Evolutionary conservation across 2,329 filamentous ascomycete genomes (phyloP), one percentile per base, ranked within the genome.

Genomic region (Aspergillus nomiae): DNA sequence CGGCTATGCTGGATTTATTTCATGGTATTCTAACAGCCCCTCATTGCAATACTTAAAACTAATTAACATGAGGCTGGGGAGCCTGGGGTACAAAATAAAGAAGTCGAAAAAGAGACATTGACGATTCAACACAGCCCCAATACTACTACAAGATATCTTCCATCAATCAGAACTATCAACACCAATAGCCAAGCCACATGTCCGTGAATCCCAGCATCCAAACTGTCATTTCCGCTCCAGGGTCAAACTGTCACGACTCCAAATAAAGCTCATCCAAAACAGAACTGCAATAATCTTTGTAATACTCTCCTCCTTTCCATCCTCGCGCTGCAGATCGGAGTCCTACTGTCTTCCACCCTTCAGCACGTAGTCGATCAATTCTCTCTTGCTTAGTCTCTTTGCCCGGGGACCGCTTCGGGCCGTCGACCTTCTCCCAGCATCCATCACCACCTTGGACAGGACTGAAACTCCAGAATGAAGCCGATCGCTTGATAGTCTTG

Each of bases 391-490:
- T 76, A 5, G 67, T 78, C 63, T 81, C 78, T 21, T 68, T 71
- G n/a, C 30, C 30, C 8, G 34, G 48, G 10, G 48, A 51, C 3
- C 28, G 4, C n/a, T 21, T 16, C 43, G 3, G 50, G 51, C 26
- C 14, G 12, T 26, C 28, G 8, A 32, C 26, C 16, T 32, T 41
- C 10, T 63, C 45, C 24, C 63, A 57, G 10, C 12, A 26, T 16
- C 61, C 46, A n/a, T 51, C 48, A 19, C 67, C 62, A 2, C 61
- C 34, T 51, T 71, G 66, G 8, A 73, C 58, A 3, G 74, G 73
- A 24, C 68, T 72, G 48, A 80, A 80, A 24, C 71, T 78, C 78
- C 78, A 80, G 60, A 79, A 80, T 0, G 78, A 80, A 1, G 69
- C 69, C 7, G 74, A 70, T 2, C 75, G 76, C 7, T 68, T 67